phyloP scores from a whole-genome alignment of 805 yeast species.

The Diddensiella transvaalensis region DNA sequence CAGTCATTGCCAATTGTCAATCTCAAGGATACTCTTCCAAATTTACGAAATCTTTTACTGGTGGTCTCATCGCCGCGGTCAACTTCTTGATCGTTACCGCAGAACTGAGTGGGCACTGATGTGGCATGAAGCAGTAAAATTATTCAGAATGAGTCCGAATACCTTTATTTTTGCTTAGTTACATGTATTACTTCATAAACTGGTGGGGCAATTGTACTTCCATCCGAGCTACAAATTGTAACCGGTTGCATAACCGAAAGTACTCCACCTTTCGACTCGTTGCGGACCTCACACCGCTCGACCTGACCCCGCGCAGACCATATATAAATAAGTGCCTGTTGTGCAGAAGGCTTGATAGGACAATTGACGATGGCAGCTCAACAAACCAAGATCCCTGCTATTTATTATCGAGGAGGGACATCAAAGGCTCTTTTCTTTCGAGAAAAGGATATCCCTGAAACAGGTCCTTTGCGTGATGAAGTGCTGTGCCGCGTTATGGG shows the following conservation, averaged over 20 bases:
- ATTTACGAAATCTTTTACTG: slow-evolving; percentile 34
- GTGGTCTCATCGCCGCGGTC: slow-evolving; percentile 22
- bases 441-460: slow-evolving; percentile 7
- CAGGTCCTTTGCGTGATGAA: slow-evolving; percentile 1
- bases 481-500: slow-evolving; percentile 3
- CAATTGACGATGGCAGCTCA: not conserved
- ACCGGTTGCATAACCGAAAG: too few relatives aligned
- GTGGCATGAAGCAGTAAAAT: not conserved
- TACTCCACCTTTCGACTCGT: too few relatives aligned
- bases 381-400: slow-evolving; percentile 5
- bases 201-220: too few relatives aligned
- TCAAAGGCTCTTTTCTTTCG: slow-evolving; percentile 12
- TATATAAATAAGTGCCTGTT: too few relatives aligned
- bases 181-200: too few relatives aligned
- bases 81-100: too few relatives aligned
- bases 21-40: slow-evolving; percentile 35
- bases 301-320: too few relatives aligned
- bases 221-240: too few relatives aligned
- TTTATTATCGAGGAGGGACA: slow-evolving; percentile 12
- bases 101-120: too few relatives aligned
- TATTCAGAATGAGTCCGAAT: not conserved
- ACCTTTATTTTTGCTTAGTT: slow-evolving; percentile 42
- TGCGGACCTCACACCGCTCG: too few relatives aligned
- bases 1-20: slow-evolving; percentile 34
- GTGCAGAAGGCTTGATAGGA: too few relatives aligned